These are phyloP conservation scores for Sorghum bicolor DNA, from an alignment of 176 grass and related monocot genomes.

Conservation along the genomic window DNA sequence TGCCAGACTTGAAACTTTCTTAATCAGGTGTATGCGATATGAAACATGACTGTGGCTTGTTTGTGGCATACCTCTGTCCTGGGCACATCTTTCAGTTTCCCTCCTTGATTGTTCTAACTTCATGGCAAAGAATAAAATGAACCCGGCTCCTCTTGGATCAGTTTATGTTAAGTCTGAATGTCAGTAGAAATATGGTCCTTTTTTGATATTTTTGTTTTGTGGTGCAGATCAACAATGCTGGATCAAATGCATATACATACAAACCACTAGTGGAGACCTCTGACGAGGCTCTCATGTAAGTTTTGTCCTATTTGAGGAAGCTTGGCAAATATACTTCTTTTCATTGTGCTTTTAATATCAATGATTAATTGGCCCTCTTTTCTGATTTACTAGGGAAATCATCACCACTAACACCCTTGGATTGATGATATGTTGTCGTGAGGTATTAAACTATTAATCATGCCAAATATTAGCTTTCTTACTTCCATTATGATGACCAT, in stretches of 20 bases:
- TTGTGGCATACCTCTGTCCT: neutral
- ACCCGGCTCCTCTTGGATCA: neutral
- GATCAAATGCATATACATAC: slow-evolving; percentile 97
- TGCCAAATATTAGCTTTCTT: slow-evolving; percentile 28
- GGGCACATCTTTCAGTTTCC: neutral
- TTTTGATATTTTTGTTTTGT: slow-evolving; percentile 8
- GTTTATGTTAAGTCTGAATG: neutral
- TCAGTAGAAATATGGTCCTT: neutral
- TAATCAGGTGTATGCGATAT: neutral
- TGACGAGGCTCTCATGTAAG: slow-evolving; percentile 94
- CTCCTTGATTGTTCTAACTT: slow-evolving; percentile 4
- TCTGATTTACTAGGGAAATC: slow-evolving; percentile 66
- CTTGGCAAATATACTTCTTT: neutral
- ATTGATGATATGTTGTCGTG: slow-evolving; percentile 93
- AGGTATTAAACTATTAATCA: slow-evolving; percentile 65
- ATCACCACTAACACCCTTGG: slow-evolving; percentile 95
- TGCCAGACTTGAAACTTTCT: neutral
- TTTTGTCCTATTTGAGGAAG: slow-evolving; percentile 18
- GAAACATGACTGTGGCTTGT: neutral
- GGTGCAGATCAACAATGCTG: slow-evolving; percentile 93
- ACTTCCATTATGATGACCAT: neutral
- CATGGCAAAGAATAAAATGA: neutral
- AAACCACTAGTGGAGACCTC: slow-evolving; percentile 92
- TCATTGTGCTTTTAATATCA: neutral
- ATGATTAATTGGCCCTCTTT: slow-evolving; percentile 20